phyloP scores from a whole-genome alignment of 495 filamentous ascomycete species.

The Durotheca rogersii region DNA sequence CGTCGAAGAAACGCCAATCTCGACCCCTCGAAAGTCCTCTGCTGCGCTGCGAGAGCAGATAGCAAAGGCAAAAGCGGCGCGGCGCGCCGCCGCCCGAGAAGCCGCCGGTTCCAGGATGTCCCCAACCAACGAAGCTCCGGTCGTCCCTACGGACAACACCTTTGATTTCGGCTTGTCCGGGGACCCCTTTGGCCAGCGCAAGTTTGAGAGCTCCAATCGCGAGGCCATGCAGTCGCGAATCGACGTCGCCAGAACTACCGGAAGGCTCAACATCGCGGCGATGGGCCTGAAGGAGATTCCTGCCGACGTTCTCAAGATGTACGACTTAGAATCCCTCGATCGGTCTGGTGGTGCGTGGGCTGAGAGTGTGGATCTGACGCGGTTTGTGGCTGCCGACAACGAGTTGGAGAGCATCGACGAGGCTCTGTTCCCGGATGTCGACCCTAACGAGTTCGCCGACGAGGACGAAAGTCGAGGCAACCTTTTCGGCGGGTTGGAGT shows the following conservation, averaged over 20 bases:
- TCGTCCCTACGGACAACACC: constrained; percentile 48
- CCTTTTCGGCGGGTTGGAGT: constrained; percentile 82
- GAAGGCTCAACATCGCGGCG: constrained; percentile 85
- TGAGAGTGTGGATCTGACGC: constrained; percentile 88
- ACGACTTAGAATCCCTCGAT: constrained; percentile 63
- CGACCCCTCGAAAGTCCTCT: constrained; percentile 63
- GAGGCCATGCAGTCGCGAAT: constrained; percentile 75
- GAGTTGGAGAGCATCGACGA: constrained; percentile 75
- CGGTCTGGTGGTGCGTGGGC: constrained; percentile 72
- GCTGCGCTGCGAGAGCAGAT: constrained; percentile 84
- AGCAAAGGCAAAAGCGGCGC: constrained; percentile 88
- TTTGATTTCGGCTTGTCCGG: constrained; percentile 56
- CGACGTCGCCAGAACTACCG: constrained; percentile 72
- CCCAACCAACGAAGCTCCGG: constrained; percentile 45
- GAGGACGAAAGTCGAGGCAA: constrained; percentile 61
- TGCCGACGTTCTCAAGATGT: constrained; percentile 85
- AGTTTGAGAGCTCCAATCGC: constrained; percentile 57
- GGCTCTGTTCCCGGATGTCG: constrained; percentile 71
- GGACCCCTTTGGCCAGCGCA: constrained; percentile 69
- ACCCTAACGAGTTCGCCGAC: constrained; percentile 57
- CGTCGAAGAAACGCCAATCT: constrained; percentile 33
- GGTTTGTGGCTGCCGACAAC: constrained; percentile 89
- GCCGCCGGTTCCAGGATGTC: constrained; percentile 30
- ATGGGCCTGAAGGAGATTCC: constrained; percentile 81
- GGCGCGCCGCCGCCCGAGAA: constrained; percentile 56